phyloP scores from a whole-genome alignment of 345 rosid species.

The Rubroshorea leprosula region DNA sequence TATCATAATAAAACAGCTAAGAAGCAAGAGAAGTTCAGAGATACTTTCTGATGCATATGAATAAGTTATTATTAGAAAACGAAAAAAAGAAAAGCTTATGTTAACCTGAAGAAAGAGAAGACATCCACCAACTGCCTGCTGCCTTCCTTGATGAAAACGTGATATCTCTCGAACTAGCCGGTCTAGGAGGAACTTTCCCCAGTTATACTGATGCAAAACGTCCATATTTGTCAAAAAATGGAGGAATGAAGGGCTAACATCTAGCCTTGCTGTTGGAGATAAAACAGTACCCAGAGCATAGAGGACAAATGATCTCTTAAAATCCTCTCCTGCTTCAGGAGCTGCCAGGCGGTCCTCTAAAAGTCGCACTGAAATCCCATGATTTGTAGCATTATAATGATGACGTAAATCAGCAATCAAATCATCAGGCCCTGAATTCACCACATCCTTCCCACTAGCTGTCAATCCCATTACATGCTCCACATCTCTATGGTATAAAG shows the following conservation, averaged over 20 bases:
- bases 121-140: conserved; percentile 47
- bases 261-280: conserved; percentile 46
- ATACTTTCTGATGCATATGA: conserved; percentile 1
- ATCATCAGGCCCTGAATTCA: conserved; percentile 46
- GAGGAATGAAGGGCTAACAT: conserved; percentile 46
- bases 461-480: conserved; percentile 46
- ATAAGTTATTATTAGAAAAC: too few relatives aligned
- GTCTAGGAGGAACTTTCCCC: conserved; percentile 48
- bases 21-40: conserved; percentile 13
- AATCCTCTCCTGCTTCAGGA: conserved; percentile 43
- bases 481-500: conserved; percentile 36
- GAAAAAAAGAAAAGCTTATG: neutral
- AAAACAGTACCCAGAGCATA: conserved; percentile 44
- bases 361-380: conserved; percentile 43
- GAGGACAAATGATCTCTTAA: conserved; percentile 41
- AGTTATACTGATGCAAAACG: conserved; percentile 37
- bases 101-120: conserved; percentile 45
- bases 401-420: conserved; percentile 33
- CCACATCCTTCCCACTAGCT: conserved; percentile 44
- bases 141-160: conserved; percentile 43
- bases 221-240: conserved; percentile 41
- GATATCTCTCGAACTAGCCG: conserved; percentile 41
- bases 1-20: conserved; percentile 41
- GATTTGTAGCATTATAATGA: conserved; percentile 41
- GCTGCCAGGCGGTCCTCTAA: conserved; percentile 34